phyloP scores from a whole-genome alignment of 148 eudicot species.

The Heliosperma pusillum region DNA sequence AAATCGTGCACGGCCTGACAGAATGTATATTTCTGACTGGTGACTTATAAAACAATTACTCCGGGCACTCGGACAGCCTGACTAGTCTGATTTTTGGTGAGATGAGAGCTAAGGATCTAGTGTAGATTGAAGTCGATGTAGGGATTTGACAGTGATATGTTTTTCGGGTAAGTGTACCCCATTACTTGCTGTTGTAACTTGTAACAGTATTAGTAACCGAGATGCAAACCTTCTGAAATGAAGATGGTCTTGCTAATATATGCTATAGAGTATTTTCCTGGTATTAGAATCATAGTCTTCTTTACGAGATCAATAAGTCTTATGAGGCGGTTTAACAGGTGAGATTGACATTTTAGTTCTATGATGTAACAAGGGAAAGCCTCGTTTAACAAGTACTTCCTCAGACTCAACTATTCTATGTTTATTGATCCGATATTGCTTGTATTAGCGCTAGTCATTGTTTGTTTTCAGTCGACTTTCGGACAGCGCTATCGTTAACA shows the following conservation, averaged over 20 bases:
- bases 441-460: no score
- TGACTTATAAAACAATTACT: background rate
- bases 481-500: no score
- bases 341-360: no score
- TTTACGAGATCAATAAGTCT: no score
- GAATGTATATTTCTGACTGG: background rate
- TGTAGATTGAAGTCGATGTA: background rate
- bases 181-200: background rate
- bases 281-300: no score
- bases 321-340: no score
- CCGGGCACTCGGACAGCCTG: background rate
- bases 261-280: no score
- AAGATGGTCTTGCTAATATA: background rate
- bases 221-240: background rate
- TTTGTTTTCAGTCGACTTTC: no score
- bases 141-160: background rate
- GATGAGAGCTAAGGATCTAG: background rate
- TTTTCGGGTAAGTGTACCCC: background rate
- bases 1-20: background rate
- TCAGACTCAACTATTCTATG: no score
- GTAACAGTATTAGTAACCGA: background rate
- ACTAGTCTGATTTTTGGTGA: background rate
- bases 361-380: no score
- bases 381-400: no score
- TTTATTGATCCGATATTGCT: no score